A percentile compares a stretch with the other conserved stretches of the same genome.
Conservation (phyloP, 139 green algal species). For the Desmodesmus armatus region DNA sequence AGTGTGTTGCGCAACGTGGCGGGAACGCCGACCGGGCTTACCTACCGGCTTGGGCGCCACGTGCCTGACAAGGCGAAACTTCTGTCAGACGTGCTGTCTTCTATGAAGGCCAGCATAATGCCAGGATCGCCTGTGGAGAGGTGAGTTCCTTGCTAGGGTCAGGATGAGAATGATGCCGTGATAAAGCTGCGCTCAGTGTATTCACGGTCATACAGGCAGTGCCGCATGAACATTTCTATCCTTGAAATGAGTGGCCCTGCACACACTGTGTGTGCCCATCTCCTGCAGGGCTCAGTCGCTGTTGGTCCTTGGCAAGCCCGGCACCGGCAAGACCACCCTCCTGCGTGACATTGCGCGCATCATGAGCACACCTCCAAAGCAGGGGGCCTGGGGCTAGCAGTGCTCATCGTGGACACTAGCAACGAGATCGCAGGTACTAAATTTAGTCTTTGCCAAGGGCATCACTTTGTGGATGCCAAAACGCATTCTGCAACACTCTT, state of each 20-base stretch:
- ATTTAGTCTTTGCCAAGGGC: too few relatives aligned
- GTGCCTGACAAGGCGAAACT: constrained; percentile 61
- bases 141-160: not conserved
- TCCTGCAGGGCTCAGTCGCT: not conserved
- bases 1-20: not conserved
- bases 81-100: too few relatives aligned
- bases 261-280: too few relatives aligned
- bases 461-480: too few relatives aligned
- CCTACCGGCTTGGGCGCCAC: constrained; percentile 74
- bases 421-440: constrained; percentile 64
- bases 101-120: too few relatives aligned
- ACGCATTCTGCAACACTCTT: too few relatives aligned
- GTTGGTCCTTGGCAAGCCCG: not conserved
- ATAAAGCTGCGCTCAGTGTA: not conserved
- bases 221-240: too few relatives aligned
- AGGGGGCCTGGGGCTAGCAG: constrained; percentile 19
- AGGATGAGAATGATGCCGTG: not conserved
- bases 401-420: constrained; percentile 72
- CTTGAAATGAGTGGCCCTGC: too few relatives aligned
- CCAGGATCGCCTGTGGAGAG: too few relatives aligned
- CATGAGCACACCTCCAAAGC: constrained; percentile 40
- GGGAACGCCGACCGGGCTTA: constrained; percentile 70
- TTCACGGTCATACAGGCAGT: not conserved
- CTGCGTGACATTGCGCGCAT: constrained; percentile 61
- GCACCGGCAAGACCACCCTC: constrained; percentile 68